These are phyloP conservation scores for Biancaea sappan DNA, from an alignment of 306 rosid species.

Conservation along the genomic window DNA sequence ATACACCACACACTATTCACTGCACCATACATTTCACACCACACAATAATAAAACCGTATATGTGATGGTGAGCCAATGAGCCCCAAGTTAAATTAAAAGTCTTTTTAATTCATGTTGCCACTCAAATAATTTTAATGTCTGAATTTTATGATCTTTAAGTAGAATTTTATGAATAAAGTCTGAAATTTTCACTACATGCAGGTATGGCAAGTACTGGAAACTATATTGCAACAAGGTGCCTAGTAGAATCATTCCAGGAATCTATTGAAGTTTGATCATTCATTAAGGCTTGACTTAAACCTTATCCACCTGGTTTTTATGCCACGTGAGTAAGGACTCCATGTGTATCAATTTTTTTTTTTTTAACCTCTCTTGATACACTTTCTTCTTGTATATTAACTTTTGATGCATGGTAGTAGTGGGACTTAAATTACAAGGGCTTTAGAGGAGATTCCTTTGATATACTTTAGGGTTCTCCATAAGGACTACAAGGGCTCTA, in stretches of 20 bases:
- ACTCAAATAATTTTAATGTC: not conserved
- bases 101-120: not conserved
- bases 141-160: not conserved
- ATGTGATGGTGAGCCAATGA: not conserved
- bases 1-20: too few species aligned
- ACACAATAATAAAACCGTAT: not conserved
- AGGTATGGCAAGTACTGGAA: slow-evolving; percentile 98
- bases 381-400: not conserved
- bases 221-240: slow-evolving; percentile 78
- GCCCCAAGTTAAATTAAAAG: not conserved
- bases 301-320: not conserved
- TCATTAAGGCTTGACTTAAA: slow-evolving; percentile 11
- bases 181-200: slow-evolving; percentile 35
- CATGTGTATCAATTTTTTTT: slow-evolving; percentile 16
- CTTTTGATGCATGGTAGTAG: not conserved
- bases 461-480: slow-evolving; percentile 8
- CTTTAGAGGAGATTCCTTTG: not conserved
- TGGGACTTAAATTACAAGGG: not conserved
- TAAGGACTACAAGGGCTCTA: not conserved
- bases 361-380: slow-evolving; percentile 18
- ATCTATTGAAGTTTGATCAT: slow-evolving; percentile 52
- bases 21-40: too few species aligned
- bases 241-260: slow-evolving; percentile 82
- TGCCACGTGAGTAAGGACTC: slow-evolving; percentile 23
- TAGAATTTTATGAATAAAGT: slow-evolving; percentile 21